phyloP scores from a whole-genome alignment of 441 rosid species.

The Raphanus hybrid region DNA sequence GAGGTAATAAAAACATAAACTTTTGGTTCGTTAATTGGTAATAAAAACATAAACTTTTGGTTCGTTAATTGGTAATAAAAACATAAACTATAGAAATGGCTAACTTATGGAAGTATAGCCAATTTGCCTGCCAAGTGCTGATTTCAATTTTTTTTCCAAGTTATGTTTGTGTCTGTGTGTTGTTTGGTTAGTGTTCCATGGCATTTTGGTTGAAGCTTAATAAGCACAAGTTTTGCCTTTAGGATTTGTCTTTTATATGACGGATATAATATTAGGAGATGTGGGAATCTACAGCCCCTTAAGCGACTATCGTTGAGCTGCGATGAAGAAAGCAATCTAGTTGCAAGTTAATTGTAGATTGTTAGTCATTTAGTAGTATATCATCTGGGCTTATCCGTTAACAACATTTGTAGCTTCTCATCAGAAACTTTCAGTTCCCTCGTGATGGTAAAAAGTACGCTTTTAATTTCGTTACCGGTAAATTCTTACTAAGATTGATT shows the following conservation, averaged over 20 bases:
- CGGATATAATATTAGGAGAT: not conserved
- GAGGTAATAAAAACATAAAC: too few relatives aligned
- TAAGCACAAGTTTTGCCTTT: not conserved
- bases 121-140: too few relatives aligned
- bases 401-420: not conserved
- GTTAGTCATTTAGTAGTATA: slow-evolving; percentile 6
- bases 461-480: not conserved
- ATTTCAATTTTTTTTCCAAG: too few relatives aligned
- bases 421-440: not conserved
- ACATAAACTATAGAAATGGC: too few relatives aligned
- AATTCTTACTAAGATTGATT: not conserved
- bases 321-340: not conserved
- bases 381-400: not conserved
- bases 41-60: too few relatives aligned
- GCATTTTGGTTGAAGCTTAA: not conserved
- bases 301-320: not conserved
- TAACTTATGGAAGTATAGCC: too few relatives aligned
- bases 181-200: not conserved
- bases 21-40: too few relatives aligned
- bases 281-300: not conserved
- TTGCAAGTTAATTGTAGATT: not conserved
- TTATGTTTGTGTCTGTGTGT: not conserved
- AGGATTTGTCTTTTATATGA: not conserved
- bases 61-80: too few relatives aligned
- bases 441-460: not conserved